A percentile compares a stretch with the other conserved stretches of the same genome.
Conservation (phyloP, 495 filamentous ascomycete genomes). For the Beverwykella pulmonaria region DNA sequence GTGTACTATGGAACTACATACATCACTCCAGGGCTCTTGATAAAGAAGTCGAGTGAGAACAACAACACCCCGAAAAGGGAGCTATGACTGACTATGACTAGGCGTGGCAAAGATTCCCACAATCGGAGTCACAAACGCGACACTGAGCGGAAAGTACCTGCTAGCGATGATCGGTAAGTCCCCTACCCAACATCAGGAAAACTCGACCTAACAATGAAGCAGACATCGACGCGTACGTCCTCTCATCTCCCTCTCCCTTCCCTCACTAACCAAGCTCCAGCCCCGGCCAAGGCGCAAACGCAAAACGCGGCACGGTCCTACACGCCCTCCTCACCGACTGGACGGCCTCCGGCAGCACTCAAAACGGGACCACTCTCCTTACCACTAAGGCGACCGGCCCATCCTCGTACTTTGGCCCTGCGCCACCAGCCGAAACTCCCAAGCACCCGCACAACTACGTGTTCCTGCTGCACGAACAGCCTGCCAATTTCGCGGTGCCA, state of each 20-base stretch:
- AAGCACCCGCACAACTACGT: conserved; percentile 53
- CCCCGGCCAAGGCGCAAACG: conserved; percentile 1
- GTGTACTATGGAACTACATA: conserved; percentile 51
- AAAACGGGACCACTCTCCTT: conserved; percentile 46
- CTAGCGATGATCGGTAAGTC: conserved; percentile 53
- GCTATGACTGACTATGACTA: background rate
- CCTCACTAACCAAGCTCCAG: background rate
- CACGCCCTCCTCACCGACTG: conserved; percentile 54
- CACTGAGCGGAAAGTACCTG: conserved; percentile 49
- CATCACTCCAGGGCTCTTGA: conserved; percentile 46
- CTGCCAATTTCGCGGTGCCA: conserved; percentile 47
- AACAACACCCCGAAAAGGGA: background rate
- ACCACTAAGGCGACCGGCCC: conserved; percentile 47
- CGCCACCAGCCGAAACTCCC: conserved; percentile 51
- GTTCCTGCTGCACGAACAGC: conserved; percentile 50
- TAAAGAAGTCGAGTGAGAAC: conserved; percentile 45
- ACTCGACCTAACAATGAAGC: background rate
- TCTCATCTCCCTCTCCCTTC: background rate
- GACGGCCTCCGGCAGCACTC: conserved; percentile 43
- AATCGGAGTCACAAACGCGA: conserved; percentile 47
- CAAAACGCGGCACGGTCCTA: conserved; percentile 45
- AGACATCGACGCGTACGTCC: conserved; percentile 14
- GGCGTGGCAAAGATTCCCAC: conserved; percentile 49
- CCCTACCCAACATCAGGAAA: no score
- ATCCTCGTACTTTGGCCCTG: conserved; percentile 49